Percentiles rank a stretch among this genome's conserved stretches.
Evolutionary conservation across 495 filamentous ascomycete genomes (phyloP).

Genomic region (Hypoxylon lenormandii): DNA sequence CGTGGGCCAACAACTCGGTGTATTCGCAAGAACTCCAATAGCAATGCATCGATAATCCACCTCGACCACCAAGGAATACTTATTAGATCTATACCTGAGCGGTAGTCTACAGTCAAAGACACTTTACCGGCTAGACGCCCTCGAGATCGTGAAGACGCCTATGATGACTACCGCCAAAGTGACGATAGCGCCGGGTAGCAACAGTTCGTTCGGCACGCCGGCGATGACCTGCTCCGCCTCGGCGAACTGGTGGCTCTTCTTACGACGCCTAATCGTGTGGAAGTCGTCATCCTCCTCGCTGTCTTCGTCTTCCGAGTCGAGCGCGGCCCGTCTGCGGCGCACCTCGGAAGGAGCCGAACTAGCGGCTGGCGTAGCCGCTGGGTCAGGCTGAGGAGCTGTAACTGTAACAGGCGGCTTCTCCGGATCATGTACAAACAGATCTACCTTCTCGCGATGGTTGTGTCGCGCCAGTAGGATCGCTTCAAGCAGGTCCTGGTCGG

Average conservation of each 20-base stretch:
- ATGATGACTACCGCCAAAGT: conserved; percentile 92
- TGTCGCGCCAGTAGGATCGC: conserved; percentile 85
- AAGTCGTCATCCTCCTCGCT: conserved; percentile 73
- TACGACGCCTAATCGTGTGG: conserved; percentile 57
- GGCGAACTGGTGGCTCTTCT: conserved; percentile 51
- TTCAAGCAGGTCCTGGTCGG: conserved; percentile 90
- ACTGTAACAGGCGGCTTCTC: conserved; percentile 79
- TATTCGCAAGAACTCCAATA: conserved; percentile 17
- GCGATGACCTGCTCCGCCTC: conserved; percentile 80
- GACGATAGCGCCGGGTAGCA: conserved; percentile 94
- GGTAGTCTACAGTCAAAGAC: not conserved
- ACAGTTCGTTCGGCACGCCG: conserved; percentile 92
- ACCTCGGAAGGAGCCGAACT: conserved; percentile 65
- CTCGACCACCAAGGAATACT: not conserved
- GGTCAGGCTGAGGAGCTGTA: conserved; percentile 74
- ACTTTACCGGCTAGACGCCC: conserved; percentile 73
- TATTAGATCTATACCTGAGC: not conserved
- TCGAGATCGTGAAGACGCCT: conserved; percentile 89
- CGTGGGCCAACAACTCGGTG: conserved; percentile 1
- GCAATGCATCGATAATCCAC: conserved; percentile 17
- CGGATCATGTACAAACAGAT: conserved; percentile 96
- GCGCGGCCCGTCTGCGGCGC: conserved; percentile 64
- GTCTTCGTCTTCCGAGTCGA: conserved; percentile 67
- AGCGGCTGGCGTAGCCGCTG: conserved; percentile 62
- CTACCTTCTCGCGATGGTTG: conserved; percentile 86